Base-by-base conservation (phyloP, 768 basidiomycete genomes). In the Antrodiella citrinella region DNA sequence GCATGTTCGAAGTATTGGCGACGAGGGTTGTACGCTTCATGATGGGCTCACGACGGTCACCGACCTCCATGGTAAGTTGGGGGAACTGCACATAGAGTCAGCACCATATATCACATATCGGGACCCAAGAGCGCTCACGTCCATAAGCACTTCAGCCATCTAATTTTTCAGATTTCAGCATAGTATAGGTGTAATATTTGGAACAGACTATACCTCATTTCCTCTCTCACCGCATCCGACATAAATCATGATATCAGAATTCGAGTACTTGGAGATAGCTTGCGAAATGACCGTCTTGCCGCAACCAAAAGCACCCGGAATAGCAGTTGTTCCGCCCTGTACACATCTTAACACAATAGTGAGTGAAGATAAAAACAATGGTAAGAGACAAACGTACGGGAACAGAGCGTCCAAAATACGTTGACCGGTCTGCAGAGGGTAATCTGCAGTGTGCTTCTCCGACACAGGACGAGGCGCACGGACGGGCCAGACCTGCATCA, bases 1-100 rank as follows among this genome's bases (percentile, higher is more conserved):
- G 96, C 96, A 99, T 99, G 73, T 98, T 98, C 45, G 96, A 99
- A 2, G 96, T 99, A 67, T 99, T 99, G 57, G 96, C 96, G 53
- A 99, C 94, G 20, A 99, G 82, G 12, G 94, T 91, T 0, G 96
- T 99, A 52, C 96, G 94, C 71, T 99, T 99, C 96, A 99, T 99
- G 76, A 99, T 98, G 26, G 96, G 96, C 67, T 99, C 96, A 77
- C 94, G 84, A 46, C 92, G 91, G 56, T 88, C 83, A 20, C 79
- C 85, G 49, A 95, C 73, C 46, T 96, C 92, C 85, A 97, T 89
- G 1, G 87, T 91, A 24, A 99, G 75, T 68, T 91, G 73, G 42
- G 96, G 96, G 84, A 89, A 90, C 84, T 73, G 53, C n/a, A n/a
- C n/a, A n/a, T 44, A 15, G 51, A 60, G 55, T 61, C 54, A 25